Evolutionary conservation across 352 stramenopile species (phyloP), one percentile per base, ranked within the genome.

Genomic region (Pythium rishiriense): DNA sequence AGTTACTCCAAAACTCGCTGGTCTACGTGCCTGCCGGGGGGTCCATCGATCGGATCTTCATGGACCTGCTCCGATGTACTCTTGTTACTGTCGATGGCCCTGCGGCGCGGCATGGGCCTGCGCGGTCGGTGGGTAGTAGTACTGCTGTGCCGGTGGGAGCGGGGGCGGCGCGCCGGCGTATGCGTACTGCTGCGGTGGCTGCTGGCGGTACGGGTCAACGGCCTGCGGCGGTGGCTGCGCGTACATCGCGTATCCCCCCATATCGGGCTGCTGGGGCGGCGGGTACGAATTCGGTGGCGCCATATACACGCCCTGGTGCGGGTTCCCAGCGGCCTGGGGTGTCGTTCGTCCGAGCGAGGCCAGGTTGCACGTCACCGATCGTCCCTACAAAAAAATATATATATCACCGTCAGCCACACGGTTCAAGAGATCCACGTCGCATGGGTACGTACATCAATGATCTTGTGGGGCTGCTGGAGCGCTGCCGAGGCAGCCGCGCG

Each of bases 401-500:
- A 41, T 7, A 31, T 42, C 31, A 62, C 7, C 17, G 17, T n/a
- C 14, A 46, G 29, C 33, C 22, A 7, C 3, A 55, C 25, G 3
- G 3, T 3, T 12, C 17, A 17, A 17, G 33, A 17, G 9, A 21
- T 43, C 37, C 37, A 45, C 22, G 31, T 1, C 4, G 17, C 10
- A 29, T 4, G 33, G 19, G 1, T 21, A 80, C 76, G 41, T 75
- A 93, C 84, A 59, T 90, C 76, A 41, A 93, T 89, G 41, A 74
- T 58, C 54, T 89, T 90, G 47, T 78, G 69, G 5, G 80, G 79
- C n/a, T 84, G 72, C 49, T 81, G 69, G n/a, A 93, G 68, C 29
- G 84, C 80, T 26, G 52, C 62, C 19, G 79, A 64, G 0, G 78
- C 82, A 2, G 62, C 64, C n/a, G 59, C 48, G 42, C 80, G 76